Percentiles rank a stretch among this genome's conserved stretches.
These are phyloP conservation scores for Trifolium pratense DNA, from an alignment of 306 rosid species.

Conservation along the genomic window DNA sequence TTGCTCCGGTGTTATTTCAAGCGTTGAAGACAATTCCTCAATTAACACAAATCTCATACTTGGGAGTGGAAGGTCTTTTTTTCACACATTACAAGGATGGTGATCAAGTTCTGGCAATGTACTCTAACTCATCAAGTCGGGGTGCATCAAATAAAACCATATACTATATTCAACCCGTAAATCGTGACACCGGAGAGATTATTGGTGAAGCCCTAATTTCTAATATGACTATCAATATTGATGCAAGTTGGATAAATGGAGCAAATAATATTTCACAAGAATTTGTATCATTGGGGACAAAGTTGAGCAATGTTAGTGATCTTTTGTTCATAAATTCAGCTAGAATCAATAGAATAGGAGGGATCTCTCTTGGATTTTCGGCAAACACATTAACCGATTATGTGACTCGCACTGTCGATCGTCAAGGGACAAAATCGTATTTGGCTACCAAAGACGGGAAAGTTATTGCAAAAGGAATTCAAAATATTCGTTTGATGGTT, in stretches of 20 bases:
- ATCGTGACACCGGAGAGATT: constrained; percentile 48
- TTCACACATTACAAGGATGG: constrained; percentile 52
- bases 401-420: constrained; percentile 32
- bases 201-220: constrained; percentile 43
- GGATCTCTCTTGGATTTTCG: constrained; percentile 56
- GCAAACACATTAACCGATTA: constrained; percentile 28
- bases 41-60: constrained; percentile 55
- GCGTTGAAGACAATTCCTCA: constrained; percentile 54
- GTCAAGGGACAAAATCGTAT: constrained; percentile 42
- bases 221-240: constrained; percentile 26
- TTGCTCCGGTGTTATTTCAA: constrained; percentile 60
- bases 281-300: constrained; percentile 46
- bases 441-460: constrained; percentile 56
- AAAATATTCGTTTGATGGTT: constrained; percentile 39
- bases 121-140: constrained; percentile 52
- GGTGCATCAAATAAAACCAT: constrained; percentile 4
- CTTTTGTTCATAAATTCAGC: constrained; percentile 48
- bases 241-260: constrained; percentile 42
- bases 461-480: constrained; percentile 47
- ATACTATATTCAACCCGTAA: constrained; percentile 48
- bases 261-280: constrained; percentile 37
- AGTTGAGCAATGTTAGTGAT: constrained; percentile 43
- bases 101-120: constrained; percentile 51
- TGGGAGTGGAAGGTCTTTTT: constrained; percentile 54
- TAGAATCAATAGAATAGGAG: constrained; percentile 43